Conservation (phyloP, 73 alveolate genomes). For the Uronychia setigera region DNA sequence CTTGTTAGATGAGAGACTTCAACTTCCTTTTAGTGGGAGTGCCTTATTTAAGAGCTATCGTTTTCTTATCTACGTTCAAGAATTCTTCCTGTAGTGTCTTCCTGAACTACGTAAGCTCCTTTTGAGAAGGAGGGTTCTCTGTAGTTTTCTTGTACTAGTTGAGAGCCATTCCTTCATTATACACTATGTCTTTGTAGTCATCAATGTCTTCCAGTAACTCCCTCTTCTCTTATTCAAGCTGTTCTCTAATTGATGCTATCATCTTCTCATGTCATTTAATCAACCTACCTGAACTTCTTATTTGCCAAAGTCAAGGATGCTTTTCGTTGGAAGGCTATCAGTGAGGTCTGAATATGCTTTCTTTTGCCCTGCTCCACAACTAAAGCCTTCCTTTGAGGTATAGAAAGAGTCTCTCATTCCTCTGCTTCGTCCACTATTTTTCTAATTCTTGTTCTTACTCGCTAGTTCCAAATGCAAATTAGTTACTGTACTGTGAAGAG, state of each 20-base stretch:
- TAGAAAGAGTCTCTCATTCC: neutral
- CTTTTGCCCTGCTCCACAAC: neutral
- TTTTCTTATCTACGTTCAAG: neutral
- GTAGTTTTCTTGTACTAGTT: neutral
- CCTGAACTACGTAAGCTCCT: neutral
- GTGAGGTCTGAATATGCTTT: neutral
- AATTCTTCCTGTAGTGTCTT: neutral
- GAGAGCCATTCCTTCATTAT: neutral
- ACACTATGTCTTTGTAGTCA: constrained; percentile 1
- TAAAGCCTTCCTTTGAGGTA: neutral
- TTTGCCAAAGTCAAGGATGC: constrained; percentile 6
- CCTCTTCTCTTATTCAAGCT: neutral
- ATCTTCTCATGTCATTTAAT: too few species aligned
- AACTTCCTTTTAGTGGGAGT: neutral
- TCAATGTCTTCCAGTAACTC: constrained; percentile 14
- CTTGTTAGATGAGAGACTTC: neutral
- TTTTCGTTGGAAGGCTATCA: neutral
- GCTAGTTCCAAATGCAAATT: neutral
- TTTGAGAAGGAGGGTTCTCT: constrained; percentile 1
- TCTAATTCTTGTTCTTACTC: too few species aligned
- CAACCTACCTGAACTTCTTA: neutral
- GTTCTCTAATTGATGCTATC: neutral
- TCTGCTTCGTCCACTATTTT: neutral
- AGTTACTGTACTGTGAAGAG: neutral
- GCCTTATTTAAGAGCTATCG: neutral